phyloP scores from a whole-genome alignment of 345 rosid genomes.

The Arabis alpina region DNA sequence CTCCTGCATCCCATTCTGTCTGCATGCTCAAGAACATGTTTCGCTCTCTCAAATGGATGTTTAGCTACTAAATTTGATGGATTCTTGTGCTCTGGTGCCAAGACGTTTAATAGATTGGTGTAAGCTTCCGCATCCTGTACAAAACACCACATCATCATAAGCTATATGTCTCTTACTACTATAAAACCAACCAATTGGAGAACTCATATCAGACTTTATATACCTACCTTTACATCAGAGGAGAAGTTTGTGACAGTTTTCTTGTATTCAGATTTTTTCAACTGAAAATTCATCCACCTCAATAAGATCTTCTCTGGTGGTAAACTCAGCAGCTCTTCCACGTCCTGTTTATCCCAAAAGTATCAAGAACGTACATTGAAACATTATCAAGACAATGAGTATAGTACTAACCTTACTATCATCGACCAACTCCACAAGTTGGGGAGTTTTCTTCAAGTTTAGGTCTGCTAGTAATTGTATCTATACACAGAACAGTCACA shows the following conservation, averaged over 20 bases:
- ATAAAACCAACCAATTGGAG: background rate
- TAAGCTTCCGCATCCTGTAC: conserved; percentile 98
- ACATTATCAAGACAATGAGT: background rate
- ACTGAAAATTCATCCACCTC: conserved; percentile 98
- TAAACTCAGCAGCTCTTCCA: conserved; percentile 97
- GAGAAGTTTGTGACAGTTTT: conserved; percentile 88
- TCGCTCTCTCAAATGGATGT: conserved; percentile 73
- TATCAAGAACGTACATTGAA: background rate
- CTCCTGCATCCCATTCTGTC: conserved; percentile 97
- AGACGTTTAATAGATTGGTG: conserved; percentile 84
- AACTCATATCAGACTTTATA: conserved; percentile 15
- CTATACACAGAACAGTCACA: conserved; percentile 46
- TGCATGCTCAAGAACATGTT: conserved; percentile 90
- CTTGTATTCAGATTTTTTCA: conserved; percentile 78
- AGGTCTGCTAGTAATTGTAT: conserved; percentile 98
- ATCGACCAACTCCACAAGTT: conserved; percentile 85
- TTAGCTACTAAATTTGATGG: conserved; percentile 60
- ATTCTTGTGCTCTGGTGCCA: conserved; percentile 86
- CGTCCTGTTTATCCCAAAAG: conserved; percentile 61
- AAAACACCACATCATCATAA: conserved; percentile 25
- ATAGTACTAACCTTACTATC: conserved; percentile 67
- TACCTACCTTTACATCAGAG: conserved; percentile 86
- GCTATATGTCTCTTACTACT: background rate
- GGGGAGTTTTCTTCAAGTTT: conserved; percentile 97
- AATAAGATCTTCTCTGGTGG: conserved; percentile 96